Percentiles rank a stretch among this genome's conserved stretches.
Evolutionary conservation across 208 protist genomes (phyloP).

Genomic region (Leishmania major): DNA sequence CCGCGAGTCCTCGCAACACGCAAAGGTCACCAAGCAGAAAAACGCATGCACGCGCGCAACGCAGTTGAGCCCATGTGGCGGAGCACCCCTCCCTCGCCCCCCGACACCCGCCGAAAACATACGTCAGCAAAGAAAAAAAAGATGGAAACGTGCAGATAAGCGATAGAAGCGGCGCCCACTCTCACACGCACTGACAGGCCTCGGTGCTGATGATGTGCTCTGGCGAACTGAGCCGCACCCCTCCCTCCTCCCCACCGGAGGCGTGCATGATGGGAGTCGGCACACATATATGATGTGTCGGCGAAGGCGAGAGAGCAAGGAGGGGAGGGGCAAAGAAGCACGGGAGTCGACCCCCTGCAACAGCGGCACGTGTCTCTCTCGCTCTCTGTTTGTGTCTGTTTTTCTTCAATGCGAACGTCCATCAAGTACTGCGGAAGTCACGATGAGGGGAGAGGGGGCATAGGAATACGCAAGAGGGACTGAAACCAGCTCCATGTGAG

Average conservation of each 20-base stretch:
- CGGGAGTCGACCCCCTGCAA: background rate
- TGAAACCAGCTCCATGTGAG: no score
- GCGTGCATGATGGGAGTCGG: background rate
- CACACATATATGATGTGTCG: background rate
- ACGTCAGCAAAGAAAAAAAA: no score
- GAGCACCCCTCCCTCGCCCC: no score
- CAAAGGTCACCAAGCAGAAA: background rate
- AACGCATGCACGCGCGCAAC: background rate
- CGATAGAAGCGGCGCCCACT: background rate
- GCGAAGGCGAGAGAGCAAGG: background rate
- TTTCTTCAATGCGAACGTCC: no score
- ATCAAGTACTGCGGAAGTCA: no score
- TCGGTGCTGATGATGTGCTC: background rate
- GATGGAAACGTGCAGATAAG: background rate
- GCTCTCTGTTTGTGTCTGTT: no score
- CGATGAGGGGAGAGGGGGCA: no score
- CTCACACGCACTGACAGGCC: background rate
- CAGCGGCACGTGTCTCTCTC: background rate
- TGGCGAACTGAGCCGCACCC: background rate
- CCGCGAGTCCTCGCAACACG: background rate
- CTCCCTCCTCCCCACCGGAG: background rate
- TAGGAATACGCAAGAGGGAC: no score
- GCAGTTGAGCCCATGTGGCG: background rate
- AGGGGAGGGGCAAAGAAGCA: background rate
- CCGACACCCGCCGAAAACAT: no score